Base-by-base conservation (phyloP, 2,329 filamentous ascomycete species). In the Sporothrix pseudoabietina region DNA sequence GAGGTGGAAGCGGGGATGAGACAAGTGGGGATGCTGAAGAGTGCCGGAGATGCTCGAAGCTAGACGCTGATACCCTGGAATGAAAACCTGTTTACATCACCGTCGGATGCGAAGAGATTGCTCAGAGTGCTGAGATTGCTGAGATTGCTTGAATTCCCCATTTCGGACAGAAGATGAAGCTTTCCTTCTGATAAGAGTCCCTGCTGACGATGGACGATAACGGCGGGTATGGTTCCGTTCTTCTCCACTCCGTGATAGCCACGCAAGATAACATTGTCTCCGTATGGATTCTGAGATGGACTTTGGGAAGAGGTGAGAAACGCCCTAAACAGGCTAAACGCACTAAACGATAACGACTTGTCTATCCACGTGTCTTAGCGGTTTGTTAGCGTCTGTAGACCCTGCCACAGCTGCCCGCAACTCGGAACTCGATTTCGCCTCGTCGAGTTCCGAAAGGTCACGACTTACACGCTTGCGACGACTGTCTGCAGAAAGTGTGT, bases 371-470 rank as follows among this genome's bases (percentile, higher is more conserved):
- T 26, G 26, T 26, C 26, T 65, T 65, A 44, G 59, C 59, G 9
- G 59, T 2, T 5, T n/a, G 10, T 39, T 65, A 44, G 59, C 59
- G 59, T 9, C n/a, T 41, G 16, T 26, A 26, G 35, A 8, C 9
- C 1, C 35, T 30, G 14, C 35, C 5, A 9, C 6, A 26, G 14
- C 35, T 49, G 30, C 14, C 65, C 61, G 71, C 59, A 68, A 57
- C 71, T 72, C 71, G 71, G 71, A 30, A 68, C 65, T 73, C 49
- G 61, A 26, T 2, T 41, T 44, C 59, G 30, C 30, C 35, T n/a
- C 12, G 35, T 44, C 59, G 59, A 41, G 59, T 65, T 65, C 59
- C 59, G 59, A 65, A 22, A 26, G 35, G 59, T 65, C 35, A 44
- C 19, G 59, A 65, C 35, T 63, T 44, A 30, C 52, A 30, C 52